phyloP scores from a whole-genome alignment of 2,329 filamentous ascomycete genomes.

The Sarocladium strictum region DNA sequence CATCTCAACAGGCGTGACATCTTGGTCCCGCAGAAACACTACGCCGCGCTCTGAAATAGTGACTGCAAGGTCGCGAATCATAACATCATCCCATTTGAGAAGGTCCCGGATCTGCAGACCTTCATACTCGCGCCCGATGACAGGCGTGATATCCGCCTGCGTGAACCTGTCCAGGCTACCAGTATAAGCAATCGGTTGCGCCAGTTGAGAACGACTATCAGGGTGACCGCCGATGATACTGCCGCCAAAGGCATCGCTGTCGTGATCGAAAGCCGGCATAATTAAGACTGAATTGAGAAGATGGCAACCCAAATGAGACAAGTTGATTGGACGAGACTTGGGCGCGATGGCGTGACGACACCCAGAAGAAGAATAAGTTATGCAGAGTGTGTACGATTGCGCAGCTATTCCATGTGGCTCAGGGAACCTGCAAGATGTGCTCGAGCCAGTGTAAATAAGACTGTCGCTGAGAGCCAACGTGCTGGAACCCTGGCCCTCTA shows the following conservation, averaged over 20 bases:
- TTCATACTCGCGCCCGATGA: constrained; percentile 43
- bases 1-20: constrained; percentile 29
- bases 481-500: too few species aligned
- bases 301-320: too few species aligned
- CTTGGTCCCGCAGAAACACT: constrained; percentile 30
- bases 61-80: constrained; percentile 48
- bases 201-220: constrained; percentile 22
- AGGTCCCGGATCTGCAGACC: constrained; percentile 28
- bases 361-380: too few species aligned
- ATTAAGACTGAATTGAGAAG: too few species aligned
- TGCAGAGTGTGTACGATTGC: too few species aligned
- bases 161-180: constrained; percentile 13
- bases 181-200: constrained; percentile 13
- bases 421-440: too few species aligned
- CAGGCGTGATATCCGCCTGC: constrained; percentile 36
- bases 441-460: neutral
- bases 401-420: too few species aligned
- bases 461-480: too few species aligned
- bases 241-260: neutral
- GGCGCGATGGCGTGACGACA: too few species aligned
- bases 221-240: constrained; percentile 25
- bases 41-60: constrained; percentile 36
- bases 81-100: constrained; percentile 33
- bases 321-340: too few species aligned
- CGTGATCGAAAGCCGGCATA: constrained; percentile 10